These are phyloP conservation scores for Candida methanosorbosa DNA, from an alignment of 805 yeast species.

Conservation along the genomic window DNA sequence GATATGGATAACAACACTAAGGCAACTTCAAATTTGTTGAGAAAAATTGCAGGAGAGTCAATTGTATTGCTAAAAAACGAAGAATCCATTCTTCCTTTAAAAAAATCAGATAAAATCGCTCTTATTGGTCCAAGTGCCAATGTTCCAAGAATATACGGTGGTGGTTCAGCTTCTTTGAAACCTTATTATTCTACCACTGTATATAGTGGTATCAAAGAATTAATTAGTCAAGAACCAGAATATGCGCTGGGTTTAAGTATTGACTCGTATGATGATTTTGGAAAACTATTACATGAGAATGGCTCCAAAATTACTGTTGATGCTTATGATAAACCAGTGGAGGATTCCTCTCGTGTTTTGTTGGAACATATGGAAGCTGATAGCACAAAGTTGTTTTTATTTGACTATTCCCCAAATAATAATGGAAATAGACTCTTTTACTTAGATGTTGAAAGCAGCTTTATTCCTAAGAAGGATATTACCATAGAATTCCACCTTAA, in stretches of 20 bases:
- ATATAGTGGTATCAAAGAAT: slow-evolving; percentile 9
- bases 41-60: slow-evolving; percentile 40
- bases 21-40: slow-evolving; percentile 32
- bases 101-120: slow-evolving; percentile 30
- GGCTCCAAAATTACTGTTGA: neutral
- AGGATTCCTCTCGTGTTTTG: neutral
- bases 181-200: slow-evolving; percentile 13
- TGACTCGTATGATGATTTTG: neutral
- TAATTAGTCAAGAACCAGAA: slow-evolving; percentile 25
- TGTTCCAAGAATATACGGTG: slow-evolving; percentile 43
- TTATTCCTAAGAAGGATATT: slow-evolving; percentile 38
- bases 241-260: neutral
- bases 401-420: slow-evolving; percentile 19
- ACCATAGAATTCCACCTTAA: slow-evolving; percentile 44
- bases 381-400: slow-evolving; percentile 10
- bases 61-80: slow-evolving; percentile 53
- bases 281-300: neutral
- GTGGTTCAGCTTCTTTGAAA: slow-evolving; percentile 46
- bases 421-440: slow-evolving; percentile 21
- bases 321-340: neutral
- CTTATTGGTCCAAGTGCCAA: slow-evolving; percentile 57
- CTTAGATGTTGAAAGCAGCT: slow-evolving; percentile 34
- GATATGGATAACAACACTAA: slow-evolving; percentile 32
- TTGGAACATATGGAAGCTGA: slow-evolving; percentile 3
- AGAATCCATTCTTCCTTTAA: slow-evolving; percentile 34